These are phyloP conservation scores for Wilcoxina mikolae DNA, from an alignment of 495 filamentous ascomycete species.

Conservation along the genomic window DNA sequence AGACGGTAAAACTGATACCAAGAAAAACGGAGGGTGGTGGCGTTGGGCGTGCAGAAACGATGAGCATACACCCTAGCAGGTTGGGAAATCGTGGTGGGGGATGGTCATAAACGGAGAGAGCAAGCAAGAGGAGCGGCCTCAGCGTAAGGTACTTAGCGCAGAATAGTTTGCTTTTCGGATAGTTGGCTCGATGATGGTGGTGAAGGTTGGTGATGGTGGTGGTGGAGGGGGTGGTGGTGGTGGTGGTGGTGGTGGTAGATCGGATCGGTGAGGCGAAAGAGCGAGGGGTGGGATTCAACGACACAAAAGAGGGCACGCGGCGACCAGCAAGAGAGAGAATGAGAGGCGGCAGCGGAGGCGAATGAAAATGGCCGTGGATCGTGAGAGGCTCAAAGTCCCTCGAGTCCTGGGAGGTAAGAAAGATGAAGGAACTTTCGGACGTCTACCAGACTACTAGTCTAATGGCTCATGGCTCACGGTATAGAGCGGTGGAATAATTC, in stretches of 20 bases:
- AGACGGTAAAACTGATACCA: conserved; percentile 1
- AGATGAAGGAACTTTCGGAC: not conserved
- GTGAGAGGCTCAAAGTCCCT: not conserved
- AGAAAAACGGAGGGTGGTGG: not conserved
- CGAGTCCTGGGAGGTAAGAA: not conserved
- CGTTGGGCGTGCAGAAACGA: not conserved
- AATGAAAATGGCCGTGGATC: not conserved
- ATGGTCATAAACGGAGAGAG: not conserved
- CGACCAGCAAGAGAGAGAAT: not conserved
- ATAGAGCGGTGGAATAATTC: not conserved
- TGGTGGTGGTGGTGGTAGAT: not conserved
- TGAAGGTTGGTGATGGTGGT: not conserved
- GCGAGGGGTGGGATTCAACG: not conserved
- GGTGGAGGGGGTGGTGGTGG: not conserved
- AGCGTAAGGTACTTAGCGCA: not conserved
- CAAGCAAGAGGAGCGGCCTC: not conserved
- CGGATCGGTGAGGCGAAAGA: not conserved
- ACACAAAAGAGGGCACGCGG: not conserved
- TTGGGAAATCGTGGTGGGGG: not conserved
- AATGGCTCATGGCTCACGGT: not conserved
- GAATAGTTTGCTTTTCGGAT: not conserved
- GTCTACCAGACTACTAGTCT: not conserved
- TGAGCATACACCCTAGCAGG: not conserved
- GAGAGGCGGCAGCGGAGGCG: not conserved
- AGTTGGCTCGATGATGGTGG: not conserved